phyloP scores from a whole-genome alignment of 257 asterid genomes.

The Coffea eugenioides region DNA sequence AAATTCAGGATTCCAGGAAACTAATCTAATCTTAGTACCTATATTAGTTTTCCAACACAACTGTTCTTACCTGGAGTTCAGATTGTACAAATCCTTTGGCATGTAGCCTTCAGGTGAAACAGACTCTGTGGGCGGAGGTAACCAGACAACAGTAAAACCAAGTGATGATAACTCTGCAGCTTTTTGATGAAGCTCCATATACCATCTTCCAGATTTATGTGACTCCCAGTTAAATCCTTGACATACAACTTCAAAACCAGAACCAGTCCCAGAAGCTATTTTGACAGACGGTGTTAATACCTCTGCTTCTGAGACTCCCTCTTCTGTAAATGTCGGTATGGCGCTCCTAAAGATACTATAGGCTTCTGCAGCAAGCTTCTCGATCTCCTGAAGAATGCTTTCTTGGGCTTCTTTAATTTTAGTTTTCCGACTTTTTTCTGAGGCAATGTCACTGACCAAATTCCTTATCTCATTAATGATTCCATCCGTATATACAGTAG shows the following conservation, averaged over 20 bases:
- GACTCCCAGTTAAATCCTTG: slow-evolving; percentile 99
- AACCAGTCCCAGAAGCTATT: slow-evolving; percentile 80
- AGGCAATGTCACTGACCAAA: slow-evolving; percentile 69
- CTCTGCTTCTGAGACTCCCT: slow-evolving; percentile 40
- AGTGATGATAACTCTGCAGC: slow-evolving; percentile 70
- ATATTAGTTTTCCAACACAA: not conserved
- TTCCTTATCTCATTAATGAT: slow-evolving; percentile 73
- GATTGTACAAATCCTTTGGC: slow-evolving; percentile 90
- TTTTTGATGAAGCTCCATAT: slow-evolving; percentile 64
- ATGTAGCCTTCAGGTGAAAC: slow-evolving; percentile 98
- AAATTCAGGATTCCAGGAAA: not conserved
- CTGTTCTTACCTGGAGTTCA: slow-evolving; percentile 71
- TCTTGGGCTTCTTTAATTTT: slow-evolving; percentile 69
- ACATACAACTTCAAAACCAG: slow-evolving; percentile 82
- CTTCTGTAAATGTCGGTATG: slow-evolving; percentile 48
- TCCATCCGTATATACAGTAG: slow-evolving; percentile 53
- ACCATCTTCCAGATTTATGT: slow-evolving; percentile 91
- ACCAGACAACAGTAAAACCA: slow-evolving; percentile 90
- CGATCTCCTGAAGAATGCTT: slow-evolving; percentile 91
- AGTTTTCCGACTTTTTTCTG: slow-evolving; percentile 53
- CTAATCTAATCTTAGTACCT: not conserved
- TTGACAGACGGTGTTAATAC: slow-evolving; percentile 36
- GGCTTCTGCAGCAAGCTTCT: slow-evolving; percentile 99
- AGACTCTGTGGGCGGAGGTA: slow-evolving; percentile 98
- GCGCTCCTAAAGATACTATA: slow-evolving; percentile 79